Percentiles rank a stretch among this genome's conserved stretches.
Conservation (phyloP, 2,329 filamentous ascomycete species). For the Nemania bipapillata region DNA sequence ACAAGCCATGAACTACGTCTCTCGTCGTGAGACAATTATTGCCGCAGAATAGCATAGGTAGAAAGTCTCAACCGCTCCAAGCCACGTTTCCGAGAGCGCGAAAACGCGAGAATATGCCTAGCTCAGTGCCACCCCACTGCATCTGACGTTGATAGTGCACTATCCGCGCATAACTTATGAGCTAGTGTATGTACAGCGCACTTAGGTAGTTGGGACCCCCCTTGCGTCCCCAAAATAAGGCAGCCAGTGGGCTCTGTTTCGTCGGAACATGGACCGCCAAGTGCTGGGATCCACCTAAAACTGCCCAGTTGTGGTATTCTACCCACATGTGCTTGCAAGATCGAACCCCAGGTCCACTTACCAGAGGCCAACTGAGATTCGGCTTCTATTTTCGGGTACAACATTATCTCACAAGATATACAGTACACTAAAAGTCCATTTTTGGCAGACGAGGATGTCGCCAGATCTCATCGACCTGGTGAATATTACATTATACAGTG, state of each 20-base stretch:
- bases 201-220: no score
- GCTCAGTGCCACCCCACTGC: conserved; percentile 25
- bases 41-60: not conserved
- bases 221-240: not conserved
- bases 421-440: conserved; percentile 1
- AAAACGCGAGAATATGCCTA: conserved; percentile 29
- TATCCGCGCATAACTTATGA: not conserved
- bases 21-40: not conserved
- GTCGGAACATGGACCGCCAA: conserved; percentile 17
- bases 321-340: conserved; percentile 14
- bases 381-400: conserved; percentile 35
- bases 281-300: conserved; percentile 11
- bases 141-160: conserved; percentile 24
- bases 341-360: conserved; percentile 34
- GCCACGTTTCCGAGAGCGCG: conserved; percentile 3
- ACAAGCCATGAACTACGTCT: not conserved
- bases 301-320: not conserved
- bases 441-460: not conserved
- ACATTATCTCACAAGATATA: conserved; percentile 21
- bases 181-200: no score
- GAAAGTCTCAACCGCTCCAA: conserved; percentile 25
- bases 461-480: not conserved
- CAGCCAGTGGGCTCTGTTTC: conserved; percentile 7
- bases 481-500: not conserved
- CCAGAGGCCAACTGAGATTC: conserved; percentile 17